Percentiles rank a stretch among this genome's conserved stretches.
phyloP scores from a whole-genome alignment of 2,329 filamentous ascomycete species.

The Chalara sp. region DNA sequence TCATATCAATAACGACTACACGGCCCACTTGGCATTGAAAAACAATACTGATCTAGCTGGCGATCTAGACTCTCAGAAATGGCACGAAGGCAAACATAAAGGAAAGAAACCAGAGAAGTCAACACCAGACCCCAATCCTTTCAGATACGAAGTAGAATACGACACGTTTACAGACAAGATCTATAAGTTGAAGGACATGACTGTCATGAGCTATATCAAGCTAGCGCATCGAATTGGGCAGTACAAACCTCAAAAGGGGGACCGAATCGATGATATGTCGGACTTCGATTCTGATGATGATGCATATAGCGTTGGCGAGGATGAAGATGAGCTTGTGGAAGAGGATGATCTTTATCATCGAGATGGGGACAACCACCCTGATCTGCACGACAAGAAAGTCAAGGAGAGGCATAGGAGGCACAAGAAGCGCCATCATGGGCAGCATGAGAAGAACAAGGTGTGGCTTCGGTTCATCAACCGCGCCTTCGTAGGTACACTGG shows the following conservation, averaged over 20 bases:
- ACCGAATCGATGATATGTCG: constrained; percentile 16
- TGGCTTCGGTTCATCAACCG: constrained; percentile 74
- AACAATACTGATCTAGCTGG: constrained; percentile 14
- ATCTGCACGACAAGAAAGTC: constrained; percentile 21
- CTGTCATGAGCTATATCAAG: constrained; percentile 71
- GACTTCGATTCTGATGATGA: constrained; percentile 16
- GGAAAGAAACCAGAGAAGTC: constrained; percentile 48
- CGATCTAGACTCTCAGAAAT: constrained; percentile 35
- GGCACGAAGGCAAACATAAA: constrained; percentile 58
- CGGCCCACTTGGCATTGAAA: constrained; percentile 1
- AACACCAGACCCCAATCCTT: constrained; percentile 53
- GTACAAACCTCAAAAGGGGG: constrained; percentile 30
- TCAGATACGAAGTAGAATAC: constrained; percentile 79
- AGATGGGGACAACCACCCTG: constrained; percentile 21
- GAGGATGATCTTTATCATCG: constrained; percentile 24
- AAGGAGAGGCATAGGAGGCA: constrained; percentile 38
- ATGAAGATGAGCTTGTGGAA: constrained; percentile 15
- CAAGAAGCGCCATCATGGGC: constrained; percentile 43
- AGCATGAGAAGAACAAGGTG: constrained; percentile 53
- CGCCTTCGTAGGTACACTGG: constrained; percentile 72
- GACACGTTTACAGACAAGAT: constrained; percentile 69
- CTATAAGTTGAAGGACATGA: constrained; percentile 75
- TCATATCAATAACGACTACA: constrained; percentile 67
- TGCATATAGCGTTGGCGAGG: constrained; percentile 17
- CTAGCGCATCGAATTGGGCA: constrained; percentile 74